phyloP scores from a whole-genome alignment of 805 yeast species.

The Hanseniaspora pseudoguilliermondii region DNA sequence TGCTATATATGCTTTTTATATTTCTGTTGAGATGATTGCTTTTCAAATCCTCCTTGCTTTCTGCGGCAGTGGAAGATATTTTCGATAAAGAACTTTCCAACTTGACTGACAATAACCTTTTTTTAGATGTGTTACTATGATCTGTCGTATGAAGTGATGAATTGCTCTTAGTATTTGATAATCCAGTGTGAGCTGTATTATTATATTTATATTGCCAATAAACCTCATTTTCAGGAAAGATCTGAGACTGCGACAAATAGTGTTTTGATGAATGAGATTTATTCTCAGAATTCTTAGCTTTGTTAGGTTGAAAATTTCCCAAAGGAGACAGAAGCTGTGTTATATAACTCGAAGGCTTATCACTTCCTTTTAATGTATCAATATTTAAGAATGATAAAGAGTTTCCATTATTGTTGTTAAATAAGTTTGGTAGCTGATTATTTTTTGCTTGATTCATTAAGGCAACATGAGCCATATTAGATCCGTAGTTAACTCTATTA shows the following conservation, averaged over 20 bases:
- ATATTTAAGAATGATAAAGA: no score
- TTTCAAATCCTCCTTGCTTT: background rate
- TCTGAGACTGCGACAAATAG: conserved; percentile 7
- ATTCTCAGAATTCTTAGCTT: background rate
- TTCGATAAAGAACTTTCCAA: conserved; percentile 5
- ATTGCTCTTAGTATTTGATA: background rate
- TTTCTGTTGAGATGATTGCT: background rate
- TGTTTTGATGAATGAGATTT: background rate
- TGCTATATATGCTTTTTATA: background rate
- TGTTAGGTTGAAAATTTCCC: background rate
- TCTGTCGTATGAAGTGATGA: background rate
- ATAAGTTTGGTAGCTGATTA: background rate
- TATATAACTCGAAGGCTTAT: background rate
- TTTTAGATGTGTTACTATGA: background rate
- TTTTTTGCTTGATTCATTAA: background rate
- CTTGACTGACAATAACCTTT: background rate
- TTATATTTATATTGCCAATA: background rate
- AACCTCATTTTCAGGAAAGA: conserved; percentile 11
- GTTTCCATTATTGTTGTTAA: background rate
- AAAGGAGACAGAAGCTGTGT: background rate
- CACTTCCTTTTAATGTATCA: background rate
- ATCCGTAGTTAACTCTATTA: background rate
- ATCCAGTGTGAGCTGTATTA: background rate
- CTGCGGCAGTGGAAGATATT: background rate
- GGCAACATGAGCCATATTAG: conserved; percentile 3